phyloP scores from a whole-genome alignment of 768 basidiomycete species.

The Russula brevipes region DNA sequence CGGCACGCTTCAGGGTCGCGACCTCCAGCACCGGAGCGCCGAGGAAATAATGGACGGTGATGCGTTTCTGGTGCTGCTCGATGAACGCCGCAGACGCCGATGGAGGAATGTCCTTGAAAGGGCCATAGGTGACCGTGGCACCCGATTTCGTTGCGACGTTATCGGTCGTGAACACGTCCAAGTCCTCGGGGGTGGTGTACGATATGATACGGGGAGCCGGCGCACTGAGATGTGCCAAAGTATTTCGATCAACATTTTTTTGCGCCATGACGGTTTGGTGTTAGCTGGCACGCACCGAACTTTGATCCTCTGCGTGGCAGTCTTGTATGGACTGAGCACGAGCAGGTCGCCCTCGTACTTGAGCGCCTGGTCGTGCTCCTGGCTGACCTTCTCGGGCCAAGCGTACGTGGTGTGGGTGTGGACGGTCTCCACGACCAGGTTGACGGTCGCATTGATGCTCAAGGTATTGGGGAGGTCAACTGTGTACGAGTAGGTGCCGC shows the following conservation, averaged over 20 bases:
- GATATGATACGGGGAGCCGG: slow-evolving; percentile 65
- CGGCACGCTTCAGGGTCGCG: slow-evolving; percentile 61
- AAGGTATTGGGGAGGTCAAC: slow-evolving; percentile 60
- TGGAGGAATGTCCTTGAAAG: slow-evolving; percentile 68
- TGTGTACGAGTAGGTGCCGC: slow-evolving; percentile 49
- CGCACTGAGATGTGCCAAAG: slow-evolving; percentile 42
- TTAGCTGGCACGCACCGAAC: slow-evolving; percentile 53
- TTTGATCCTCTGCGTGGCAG: slow-evolving; percentile 80
- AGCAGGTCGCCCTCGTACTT: slow-evolving; percentile 74
- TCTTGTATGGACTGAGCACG: slow-evolving; percentile 79
- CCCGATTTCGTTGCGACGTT: slow-evolving; percentile 64
- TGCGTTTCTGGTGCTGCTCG: slow-evolving; percentile 53
- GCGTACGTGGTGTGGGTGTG: slow-evolving; percentile 75
- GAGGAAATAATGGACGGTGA: slow-evolving; percentile 75
- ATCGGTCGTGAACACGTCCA: slow-evolving; percentile 58
- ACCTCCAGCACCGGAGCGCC: slow-evolving; percentile 80
- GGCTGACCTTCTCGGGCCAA: slow-evolving; percentile 66
- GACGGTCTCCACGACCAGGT: slow-evolving; percentile 72
- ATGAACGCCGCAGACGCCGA: slow-evolving; percentile 56
- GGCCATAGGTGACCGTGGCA: slow-evolving; percentile 82
- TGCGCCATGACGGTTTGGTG: background rate
- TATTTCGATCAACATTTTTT: background rate
- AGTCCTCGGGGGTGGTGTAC: slow-evolving; percentile 59
- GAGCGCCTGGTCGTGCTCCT: slow-evolving; percentile 73
- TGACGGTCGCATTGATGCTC: slow-evolving; percentile 54